Base-by-base conservation (phyloP, 306 rosid species). In the Calophaca sinica region DNA sequence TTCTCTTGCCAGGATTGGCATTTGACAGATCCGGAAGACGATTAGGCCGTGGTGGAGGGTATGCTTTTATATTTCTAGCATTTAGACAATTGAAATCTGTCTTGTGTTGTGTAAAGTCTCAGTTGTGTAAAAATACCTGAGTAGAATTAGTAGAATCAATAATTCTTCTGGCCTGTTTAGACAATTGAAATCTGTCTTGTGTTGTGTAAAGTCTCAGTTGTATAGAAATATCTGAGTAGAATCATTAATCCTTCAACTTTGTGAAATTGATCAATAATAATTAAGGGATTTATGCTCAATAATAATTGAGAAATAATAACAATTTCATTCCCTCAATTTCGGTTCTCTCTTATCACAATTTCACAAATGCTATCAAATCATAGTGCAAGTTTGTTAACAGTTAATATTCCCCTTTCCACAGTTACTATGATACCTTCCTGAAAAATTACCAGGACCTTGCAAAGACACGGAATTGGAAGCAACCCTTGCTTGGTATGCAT, bases 21-120 rank as follows among this genome's bases (percentile, higher is more conserved):
- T 92, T 96, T 84, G 98, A 96, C 78, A 92, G 83, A 86, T 79
- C 90, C 26, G 96, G 99, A 79, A 90, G 87, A 83, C 99, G 97
- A 46, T 74, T 94, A 80, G 99, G 99, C 57, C 97, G 99, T 68
- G 99, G 99, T 29, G 99, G 99, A 86, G 99, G 99, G 98, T 94
- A 88, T 76, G 65, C 75, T 5, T 78, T 72, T 32, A 51, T 49
- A 28, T 69, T 63, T 53, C 57, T 51, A 81, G 78, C 74, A 2
- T 68, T 67, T 49, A 7, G 36, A 59, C 28, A 41, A 36, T 45
- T 62, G 73, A 75, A 45, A n/a, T 70, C 44, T 49, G 32, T 39
- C 50, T 26, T 53, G 5, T 80, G 9, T 61, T 2, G 2, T 33
- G 41, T 32, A 11, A 6, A 61, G 67, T 61, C 5, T 61, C 12